Evolutionary conservation across 2,329 filamentous ascomycete genomes (phyloP).

Genomic region (Trichoderma sp.): DNA sequence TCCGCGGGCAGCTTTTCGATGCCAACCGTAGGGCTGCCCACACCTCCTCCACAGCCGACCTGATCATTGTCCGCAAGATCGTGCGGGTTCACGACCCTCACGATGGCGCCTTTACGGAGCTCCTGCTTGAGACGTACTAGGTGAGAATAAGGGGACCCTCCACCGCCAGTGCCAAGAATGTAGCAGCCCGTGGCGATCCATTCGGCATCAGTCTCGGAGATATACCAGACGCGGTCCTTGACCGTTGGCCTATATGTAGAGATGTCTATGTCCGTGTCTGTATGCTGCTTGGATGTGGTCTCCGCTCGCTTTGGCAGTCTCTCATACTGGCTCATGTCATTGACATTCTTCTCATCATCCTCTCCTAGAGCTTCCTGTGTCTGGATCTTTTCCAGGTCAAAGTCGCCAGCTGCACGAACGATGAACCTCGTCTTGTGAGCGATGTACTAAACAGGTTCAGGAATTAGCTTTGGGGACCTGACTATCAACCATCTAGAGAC

Average conservation of each 20-base stretch:
- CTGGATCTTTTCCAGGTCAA: slow-evolving; percentile 45
- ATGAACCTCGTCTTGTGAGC: slow-evolving; percentile 59
- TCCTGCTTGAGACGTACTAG: slow-evolving; percentile 56
- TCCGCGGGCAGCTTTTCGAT: slow-evolving; percentile 63
- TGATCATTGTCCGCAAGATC: slow-evolving; percentile 54
- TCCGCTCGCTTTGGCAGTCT: slow-evolving; percentile 25
- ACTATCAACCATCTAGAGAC: neutral
- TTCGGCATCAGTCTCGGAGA: slow-evolving; percentile 59
- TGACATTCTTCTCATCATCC: slow-evolving; percentile 11
- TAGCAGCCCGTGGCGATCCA: slow-evolving; percentile 63
- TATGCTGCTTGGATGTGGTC: slow-evolving; percentile 6
- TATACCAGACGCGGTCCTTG: slow-evolving; percentile 55
- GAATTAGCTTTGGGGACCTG: neutral
- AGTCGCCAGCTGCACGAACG: slow-evolving; percentile 61
- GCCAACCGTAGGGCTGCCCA: slow-evolving; percentile 61
- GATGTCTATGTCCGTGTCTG: slow-evolving; percentile 40
- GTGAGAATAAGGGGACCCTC: slow-evolving; percentile 56
- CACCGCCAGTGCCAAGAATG: slow-evolving; percentile 63
- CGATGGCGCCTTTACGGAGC: slow-evolving; percentile 52
- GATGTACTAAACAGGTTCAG: slow-evolving; percentile 45
- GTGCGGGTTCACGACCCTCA: slow-evolving; percentile 55
- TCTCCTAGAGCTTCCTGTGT: slow-evolving; percentile 2
- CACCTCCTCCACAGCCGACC: slow-evolving; percentile 59
- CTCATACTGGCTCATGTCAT: slow-evolving; percentile 34
- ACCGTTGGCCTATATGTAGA: slow-evolving; percentile 53